Conservation (phyloP, 2,329 filamentous ascomycete species). For the Colletotrichum noveboracense region DNA sequence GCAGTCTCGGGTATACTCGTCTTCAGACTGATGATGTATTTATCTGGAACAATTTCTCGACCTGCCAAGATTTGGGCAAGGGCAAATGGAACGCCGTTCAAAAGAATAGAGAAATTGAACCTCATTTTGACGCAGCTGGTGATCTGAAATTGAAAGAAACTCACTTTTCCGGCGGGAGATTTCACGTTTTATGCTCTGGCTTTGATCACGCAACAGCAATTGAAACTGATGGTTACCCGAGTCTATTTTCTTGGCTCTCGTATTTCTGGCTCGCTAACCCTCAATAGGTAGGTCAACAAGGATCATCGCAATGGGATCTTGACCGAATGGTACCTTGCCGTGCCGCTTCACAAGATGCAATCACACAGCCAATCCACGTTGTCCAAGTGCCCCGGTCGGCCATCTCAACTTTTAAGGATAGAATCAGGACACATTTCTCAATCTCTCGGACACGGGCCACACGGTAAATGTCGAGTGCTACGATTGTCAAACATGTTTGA, state of each 20-base stretch:
- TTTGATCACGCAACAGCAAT: not conserved
- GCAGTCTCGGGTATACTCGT: constrained; percentile 30
- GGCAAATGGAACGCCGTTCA: not conserved
- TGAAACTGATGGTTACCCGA: not conserved
- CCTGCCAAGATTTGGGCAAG: not conserved
- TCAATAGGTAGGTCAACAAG: not conserved
- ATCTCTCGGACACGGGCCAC: not conserved
- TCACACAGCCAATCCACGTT: not conserved
- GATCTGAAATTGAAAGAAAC: not conserved
- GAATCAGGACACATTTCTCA: not conserved
- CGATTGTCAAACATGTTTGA: not conserved
- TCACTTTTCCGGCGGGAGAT: not conserved
- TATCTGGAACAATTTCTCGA: not conserved
- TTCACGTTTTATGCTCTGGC: not conserved
- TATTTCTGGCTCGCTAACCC: not conserved
- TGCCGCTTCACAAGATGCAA: not conserved
- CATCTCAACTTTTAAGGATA: not conserved
- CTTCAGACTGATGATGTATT: not conserved
- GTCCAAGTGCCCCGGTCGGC: not conserved
- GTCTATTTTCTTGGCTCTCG: not conserved
- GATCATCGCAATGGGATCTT: not conserved
- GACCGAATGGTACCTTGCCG: not conserved
- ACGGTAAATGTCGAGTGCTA: not conserved
- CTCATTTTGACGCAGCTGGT: not conserved
- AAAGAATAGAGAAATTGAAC: not conserved